Conservation (phyloP, 768 basidiomycete genomes). For the Cystobasidium onofrii region DNA sequence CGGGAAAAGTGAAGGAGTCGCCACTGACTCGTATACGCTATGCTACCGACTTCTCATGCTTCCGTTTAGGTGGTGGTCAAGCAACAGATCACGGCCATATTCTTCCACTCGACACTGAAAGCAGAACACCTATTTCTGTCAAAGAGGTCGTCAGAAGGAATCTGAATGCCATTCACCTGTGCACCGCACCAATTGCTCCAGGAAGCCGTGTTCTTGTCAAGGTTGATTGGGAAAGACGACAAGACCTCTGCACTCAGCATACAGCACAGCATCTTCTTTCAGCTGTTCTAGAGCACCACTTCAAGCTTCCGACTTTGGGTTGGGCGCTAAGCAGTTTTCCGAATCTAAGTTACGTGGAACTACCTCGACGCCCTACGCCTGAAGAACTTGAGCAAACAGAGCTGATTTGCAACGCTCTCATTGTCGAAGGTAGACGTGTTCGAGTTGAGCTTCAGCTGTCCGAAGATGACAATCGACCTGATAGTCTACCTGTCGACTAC, state of each 20-base stretch:
- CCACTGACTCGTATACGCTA: neutral
- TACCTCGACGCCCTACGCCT: constrained; percentile 59
- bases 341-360: constrained; percentile 65
- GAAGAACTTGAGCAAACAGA: constrained; percentile 61
- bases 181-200: constrained; percentile 52
- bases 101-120: constrained; percentile 36
- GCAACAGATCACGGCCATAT: constrained; percentile 64
- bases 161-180: constrained; percentile 65
- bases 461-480: constrained; percentile 45
- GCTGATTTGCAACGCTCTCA: constrained; percentile 58
- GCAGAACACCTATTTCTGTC: constrained; percentile 53
- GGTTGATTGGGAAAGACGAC: constrained; percentile 58
- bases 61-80: constrained; percentile 57
- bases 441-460: constrained; percentile 66
- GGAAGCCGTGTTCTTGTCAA: constrained; percentile 56
- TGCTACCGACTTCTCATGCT: neutral
- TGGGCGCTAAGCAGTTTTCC: constrained; percentile 71
- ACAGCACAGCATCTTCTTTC: constrained; percentile 76
- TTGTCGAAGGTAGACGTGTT: constrained; percentile 61
- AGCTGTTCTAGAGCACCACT: constrained; percentile 57
- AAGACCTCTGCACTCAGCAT: constrained; percentile 76
- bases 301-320: constrained; percentile 60
- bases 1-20: neutral
- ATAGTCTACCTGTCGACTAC: constrained; percentile 61
- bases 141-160: constrained; percentile 62